phyloP scores from a whole-genome alignment of 768 basidiomycete species.

The Hypsizygus marmoreus region DNA sequence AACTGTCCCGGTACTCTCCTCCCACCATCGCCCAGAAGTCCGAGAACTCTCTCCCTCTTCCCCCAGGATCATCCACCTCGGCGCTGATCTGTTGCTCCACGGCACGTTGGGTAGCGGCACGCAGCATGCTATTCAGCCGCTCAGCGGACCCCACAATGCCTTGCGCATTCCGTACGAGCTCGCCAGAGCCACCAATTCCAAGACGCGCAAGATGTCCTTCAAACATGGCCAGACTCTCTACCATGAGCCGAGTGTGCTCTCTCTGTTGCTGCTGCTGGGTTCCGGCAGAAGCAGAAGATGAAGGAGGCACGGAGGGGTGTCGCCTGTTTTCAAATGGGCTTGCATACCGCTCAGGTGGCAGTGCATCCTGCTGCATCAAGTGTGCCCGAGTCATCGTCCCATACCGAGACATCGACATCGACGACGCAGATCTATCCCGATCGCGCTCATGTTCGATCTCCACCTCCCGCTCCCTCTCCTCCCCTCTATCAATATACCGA shows the following conservation, averaged over 20 bases:
- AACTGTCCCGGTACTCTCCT: constrained; percentile 69
- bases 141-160: constrained; percentile 67
- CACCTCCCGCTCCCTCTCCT: constrained; percentile 15
- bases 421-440: no score
- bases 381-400: constrained; percentile 12
- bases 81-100: constrained; percentile 76
- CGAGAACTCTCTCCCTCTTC: constrained; percentile 36
- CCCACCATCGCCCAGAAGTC: constrained; percentile 73
- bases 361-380: constrained; percentile 1
- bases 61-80: constrained; percentile 59
- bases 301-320: constrained; percentile 10
- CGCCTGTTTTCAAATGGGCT: constrained; percentile 30
- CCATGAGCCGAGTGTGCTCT: constrained; percentile 72
- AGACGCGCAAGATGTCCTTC: constrained; percentile 64
- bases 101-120: constrained; percentile 55
- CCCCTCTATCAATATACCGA: constrained; percentile 15
- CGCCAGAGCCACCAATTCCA: constrained; percentile 33
- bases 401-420: no score
- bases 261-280: constrained; percentile 26
- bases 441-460: constrained; percentile 6
- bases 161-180: constrained; percentile 63
- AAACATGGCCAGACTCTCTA: constrained; percentile 70
- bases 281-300: constrained; percentile 16
- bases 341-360: constrained; percentile 17
- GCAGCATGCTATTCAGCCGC: constrained; percentile 62